These are phyloP conservation scores for Exophiala phaeomuriformis DNA, from an alignment of 2,329 filamentous ascomycete genomes.

Conservation along the genomic window DNA sequence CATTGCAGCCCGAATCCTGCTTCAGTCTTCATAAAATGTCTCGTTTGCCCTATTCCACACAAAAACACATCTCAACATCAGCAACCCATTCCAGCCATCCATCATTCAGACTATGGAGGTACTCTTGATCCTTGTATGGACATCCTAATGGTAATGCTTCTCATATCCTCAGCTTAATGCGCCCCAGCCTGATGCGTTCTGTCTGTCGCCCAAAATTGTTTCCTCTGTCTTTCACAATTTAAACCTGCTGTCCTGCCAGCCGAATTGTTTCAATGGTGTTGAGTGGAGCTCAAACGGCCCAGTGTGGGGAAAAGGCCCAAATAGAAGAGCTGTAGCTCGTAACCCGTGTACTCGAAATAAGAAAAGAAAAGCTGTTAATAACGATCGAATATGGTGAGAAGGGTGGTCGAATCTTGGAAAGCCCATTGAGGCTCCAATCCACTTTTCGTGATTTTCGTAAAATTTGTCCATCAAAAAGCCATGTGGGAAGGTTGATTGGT, in stretches of 20 bases:
- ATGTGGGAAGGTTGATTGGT: background rate
- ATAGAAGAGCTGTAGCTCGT: background rate
- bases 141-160: background rate
- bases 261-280: background rate
- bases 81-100: background rate
- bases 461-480: constrained; percentile 11
- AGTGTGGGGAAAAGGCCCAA: background rate
- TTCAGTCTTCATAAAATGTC: background rate
- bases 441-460: constrained; percentile 15
- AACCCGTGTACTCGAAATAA: background rate
- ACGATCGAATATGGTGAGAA: constrained; percentile 11
- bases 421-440: background rate
- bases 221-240: background rate
- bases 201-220: background rate
- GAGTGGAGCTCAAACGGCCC: background rate
- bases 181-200: background rate
- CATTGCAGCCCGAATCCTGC: background rate
- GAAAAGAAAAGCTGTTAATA: background rate
- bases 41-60: background rate
- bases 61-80: background rate
- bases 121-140: background rate
- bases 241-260: background rate
- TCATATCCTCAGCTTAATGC: background rate
- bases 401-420: background rate
- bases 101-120: background rate